Base-by-base conservation (phyloP, 2,329 filamentous ascomycete genomes). In the Colletotrichum sp. region DNA sequence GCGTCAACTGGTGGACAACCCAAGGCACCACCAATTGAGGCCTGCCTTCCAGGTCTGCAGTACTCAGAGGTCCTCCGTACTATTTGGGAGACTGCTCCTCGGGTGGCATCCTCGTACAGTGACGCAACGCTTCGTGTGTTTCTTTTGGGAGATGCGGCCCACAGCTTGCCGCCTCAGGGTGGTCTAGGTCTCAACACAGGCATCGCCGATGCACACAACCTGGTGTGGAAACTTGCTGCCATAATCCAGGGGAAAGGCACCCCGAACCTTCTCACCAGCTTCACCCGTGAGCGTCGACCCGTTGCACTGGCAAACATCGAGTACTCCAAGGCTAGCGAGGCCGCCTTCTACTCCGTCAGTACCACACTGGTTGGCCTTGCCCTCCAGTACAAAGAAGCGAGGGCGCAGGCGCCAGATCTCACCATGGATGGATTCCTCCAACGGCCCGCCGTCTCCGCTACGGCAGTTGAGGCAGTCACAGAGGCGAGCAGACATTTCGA, bases 101-200 rank as follows among this genome's bases (percentile, higher is more conserved):
- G 72, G 8, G 61, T 75, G 29, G 72, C 69, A 32, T 66, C 52
- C 29, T 72, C 72, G 16, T 75, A 72, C 8, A 62, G 52, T 13
- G 62, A 75, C 15, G 11, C 29, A 84, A 13, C 86, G 85, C 64
- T 80, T 78, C 62, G 69, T 16, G 61, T 75, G 29, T 75, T 75
- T n/a, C 82, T 92, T 1, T 89, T 88, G 8, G 90, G 90, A 5
- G 91, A 92, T 71, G 89, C 90, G 1, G 89, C 89, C 1, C 90
- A 92, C 71, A 89, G 90, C 4, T 89, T 91, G 73, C 89, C 86
- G 2, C 89, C 89, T 44, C 89, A 90, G 11, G 90, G 90, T 0
- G 90, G 90, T 0, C 90, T 92, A 77, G 90, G 91, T 1, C 85
- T 92, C 78, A 92, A 92, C 78, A 92, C 90, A 0, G 90, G 90